phyloP scores from a whole-genome alignment of 768 basidiomycete species.

The Leccinum obscurum region DNA sequence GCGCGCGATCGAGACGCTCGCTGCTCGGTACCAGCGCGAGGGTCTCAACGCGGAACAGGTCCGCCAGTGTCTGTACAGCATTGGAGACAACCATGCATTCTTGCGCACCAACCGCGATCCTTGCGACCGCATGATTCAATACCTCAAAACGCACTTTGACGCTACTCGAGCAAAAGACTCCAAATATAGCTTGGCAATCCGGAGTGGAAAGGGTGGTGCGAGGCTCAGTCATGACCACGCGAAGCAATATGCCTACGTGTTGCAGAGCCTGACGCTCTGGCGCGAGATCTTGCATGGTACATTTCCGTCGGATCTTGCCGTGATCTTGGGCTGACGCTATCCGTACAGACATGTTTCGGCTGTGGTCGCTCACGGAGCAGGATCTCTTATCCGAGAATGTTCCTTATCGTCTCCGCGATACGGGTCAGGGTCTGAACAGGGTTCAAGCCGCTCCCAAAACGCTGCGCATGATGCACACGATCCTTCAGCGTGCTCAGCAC shows the following conservation, averaged over 20 bases:
- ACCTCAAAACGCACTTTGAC: constrained; percentile 76
- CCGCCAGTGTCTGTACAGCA: constrained; percentile 81
- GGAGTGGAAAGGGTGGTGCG: constrained; percentile 78
- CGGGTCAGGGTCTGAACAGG: constrained; percentile 88
- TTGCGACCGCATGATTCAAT: constrained; percentile 80
- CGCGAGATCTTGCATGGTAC: constrained; percentile 80
- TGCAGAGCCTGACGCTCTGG: constrained; percentile 87
- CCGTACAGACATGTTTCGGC: constrained; percentile 76
- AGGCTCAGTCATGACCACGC: constrained; percentile 81
- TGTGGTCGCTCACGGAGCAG: constrained; percentile 80
- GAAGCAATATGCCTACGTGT: constrained; percentile 82
- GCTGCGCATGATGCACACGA: constrained; percentile 86
- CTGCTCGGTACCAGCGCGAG: constrained; percentile 57
- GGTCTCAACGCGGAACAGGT: constrained; percentile 65
- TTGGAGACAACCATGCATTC: constrained; percentile 90
- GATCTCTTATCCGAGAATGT: constrained; percentile 77
- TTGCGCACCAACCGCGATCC: constrained; percentile 84
- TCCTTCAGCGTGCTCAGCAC: constrained; percentile 79
- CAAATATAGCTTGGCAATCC: constrained; percentile 72
- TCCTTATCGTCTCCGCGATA: constrained; percentile 80
- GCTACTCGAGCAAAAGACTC: constrained; percentile 64
- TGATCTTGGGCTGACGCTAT: constrained; percentile 3
- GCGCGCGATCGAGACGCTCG: constrained; percentile 76
- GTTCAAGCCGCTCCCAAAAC: constrained; percentile 87
- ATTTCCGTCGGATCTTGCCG: constrained; percentile 11